Conservation (phyloP, 768 basidiomycete species). For the Lactifluus volemus region DNA sequence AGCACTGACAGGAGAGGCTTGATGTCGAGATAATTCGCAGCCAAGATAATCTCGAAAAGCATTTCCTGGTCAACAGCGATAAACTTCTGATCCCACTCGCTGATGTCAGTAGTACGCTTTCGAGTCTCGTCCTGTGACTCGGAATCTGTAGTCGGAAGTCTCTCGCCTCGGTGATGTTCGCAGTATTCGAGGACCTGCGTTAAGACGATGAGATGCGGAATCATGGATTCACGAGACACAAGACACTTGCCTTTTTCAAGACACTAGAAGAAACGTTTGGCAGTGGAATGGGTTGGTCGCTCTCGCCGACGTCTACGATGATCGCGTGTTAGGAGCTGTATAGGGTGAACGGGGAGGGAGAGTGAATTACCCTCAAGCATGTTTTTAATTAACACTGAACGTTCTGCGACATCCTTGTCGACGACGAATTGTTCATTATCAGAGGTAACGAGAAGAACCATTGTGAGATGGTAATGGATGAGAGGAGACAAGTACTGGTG, state of each 20-base stretch:
- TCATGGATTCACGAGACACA: not conserved
- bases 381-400: conserved; percentile 96
- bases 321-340: conserved; percentile 8
- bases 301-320: conserved; percentile 79
- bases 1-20: conserved; percentile 78
- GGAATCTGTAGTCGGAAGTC: conserved; percentile 78
- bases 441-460: conserved; percentile 87
- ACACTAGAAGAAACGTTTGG: conserved; percentile 92
- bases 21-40: conserved; percentile 99
- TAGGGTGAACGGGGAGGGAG: not conserved
- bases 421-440: conserved; percentile 93
- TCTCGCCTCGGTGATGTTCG: conserved; percentile 96
- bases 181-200: conserved; percentile 94
- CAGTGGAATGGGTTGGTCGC: conserved; percentile 87
- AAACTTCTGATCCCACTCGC: conserved; percentile 99
- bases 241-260: conserved; percentile 67
- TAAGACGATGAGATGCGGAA: not conserved
- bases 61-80: conserved; percentile 99
- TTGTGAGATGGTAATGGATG: conserved; percentile 28
- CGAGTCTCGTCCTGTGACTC: conserved; percentile 88
- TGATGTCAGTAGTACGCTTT: conserved; percentile 97
- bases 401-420: conserved; percentile 91
- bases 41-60: conserved; percentile 99
- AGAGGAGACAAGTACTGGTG: not conserved
- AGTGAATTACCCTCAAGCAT: conserved; percentile 83